Conservation (phyloP, 73 alveolate genomes). For the Tetrahymena borealis region DNA sequence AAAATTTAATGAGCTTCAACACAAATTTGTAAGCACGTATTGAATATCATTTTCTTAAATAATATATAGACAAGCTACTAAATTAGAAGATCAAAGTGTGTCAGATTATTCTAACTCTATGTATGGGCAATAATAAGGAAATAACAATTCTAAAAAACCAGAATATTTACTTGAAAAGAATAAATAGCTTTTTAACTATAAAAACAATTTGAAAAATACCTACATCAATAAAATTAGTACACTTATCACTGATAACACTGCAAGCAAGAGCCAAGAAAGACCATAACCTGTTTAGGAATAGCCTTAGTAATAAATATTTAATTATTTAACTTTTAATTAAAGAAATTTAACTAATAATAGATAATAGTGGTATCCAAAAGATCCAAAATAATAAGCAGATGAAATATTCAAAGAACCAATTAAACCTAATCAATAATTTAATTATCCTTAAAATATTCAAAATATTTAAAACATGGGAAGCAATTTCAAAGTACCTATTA, state of each 20-base stretch:
- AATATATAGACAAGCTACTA: not conserved
- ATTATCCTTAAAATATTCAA: not conserved
- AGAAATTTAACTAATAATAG: not conserved
- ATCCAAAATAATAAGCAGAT: not conserved
- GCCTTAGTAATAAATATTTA: not conserved
- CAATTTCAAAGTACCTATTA: not conserved
- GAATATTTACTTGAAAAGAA: not conserved
- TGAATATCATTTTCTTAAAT: too few species aligned
- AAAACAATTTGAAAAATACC: constrained; percentile 17
- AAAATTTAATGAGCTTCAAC: too few species aligned
- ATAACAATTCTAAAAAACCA: not conserved
- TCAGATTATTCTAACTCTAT: not conserved
- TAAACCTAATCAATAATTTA: not conserved
- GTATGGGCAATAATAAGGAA: not conserved
- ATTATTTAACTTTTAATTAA: not conserved
- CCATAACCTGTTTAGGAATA: not conserved
- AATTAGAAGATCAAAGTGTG: not conserved
- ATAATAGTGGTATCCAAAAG: not conserved
- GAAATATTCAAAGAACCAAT: not conserved
- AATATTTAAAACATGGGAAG: not conserved
- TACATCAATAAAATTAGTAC: constrained; percentile 31
- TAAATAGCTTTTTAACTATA: not conserved
- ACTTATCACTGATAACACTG: constrained; percentile 2
- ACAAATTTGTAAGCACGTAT: too few species aligned
- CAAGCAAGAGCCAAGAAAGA: not conserved